Conservation (phyloP, 805 yeast species). For the Nakazawaea molendinolei region DNA sequence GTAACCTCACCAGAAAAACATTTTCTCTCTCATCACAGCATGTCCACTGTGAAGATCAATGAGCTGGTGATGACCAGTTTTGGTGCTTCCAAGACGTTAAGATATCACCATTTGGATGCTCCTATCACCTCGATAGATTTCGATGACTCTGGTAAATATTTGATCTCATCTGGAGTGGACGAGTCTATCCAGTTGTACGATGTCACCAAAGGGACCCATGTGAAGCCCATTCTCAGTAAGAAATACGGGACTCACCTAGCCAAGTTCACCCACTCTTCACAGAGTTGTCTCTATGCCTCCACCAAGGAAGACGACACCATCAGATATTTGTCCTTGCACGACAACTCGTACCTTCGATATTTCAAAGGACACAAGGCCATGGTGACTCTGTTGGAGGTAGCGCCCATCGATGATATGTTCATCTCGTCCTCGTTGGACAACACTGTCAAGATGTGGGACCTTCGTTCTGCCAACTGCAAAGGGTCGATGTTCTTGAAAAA, state of each 20-base stretch:
- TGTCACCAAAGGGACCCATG: conserved; percentile 55
- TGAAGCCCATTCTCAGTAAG: conserved; percentile 69
- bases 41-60: conserved; percentile 13
- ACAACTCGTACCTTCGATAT: conserved; percentile 76
- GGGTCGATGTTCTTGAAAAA: conserved; percentile 53
- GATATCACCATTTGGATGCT: conserved; percentile 36
- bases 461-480: conserved; percentile 56
- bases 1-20: too few relatives aligned
- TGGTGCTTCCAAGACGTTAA: conserved; percentile 32
- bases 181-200: conserved; percentile 83
- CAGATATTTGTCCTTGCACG: conserved; percentile 68
- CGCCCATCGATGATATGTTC: conserved; percentile 61
- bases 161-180: conserved; percentile 72
- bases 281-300: conserved; percentile 69
- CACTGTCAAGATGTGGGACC: conserved; percentile 84
- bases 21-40: too few relatives aligned
- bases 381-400: conserved; percentile 67
- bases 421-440: conserved; percentile 68
- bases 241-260: conserved; percentile 92
- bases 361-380: conserved; percentile 81
- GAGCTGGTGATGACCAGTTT: conserved; percentile 16
- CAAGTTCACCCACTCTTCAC: conserved; percentile 67
- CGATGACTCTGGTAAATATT: conserved; percentile 76
- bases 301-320: conserved; percentile 74
- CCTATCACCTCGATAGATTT: conserved; percentile 67